phyloP scores from a whole-genome alignment of 176 grass and related monocot species.

The Calamus simplicifolius region DNA sequence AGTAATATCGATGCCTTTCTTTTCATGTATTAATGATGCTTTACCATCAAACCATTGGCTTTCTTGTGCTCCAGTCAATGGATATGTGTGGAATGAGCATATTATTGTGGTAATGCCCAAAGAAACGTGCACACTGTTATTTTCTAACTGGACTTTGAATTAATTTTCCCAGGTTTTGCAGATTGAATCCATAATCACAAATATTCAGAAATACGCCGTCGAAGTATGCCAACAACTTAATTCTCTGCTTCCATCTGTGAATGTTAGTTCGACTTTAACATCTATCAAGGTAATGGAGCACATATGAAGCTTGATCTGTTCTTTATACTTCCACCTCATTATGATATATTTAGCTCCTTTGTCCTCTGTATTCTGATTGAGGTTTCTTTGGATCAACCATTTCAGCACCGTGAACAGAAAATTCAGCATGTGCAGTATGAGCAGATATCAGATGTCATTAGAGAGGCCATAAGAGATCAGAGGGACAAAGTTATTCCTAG shows the following conservation, averaged over 20 bases:
- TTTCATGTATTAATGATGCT: too few relatives aligned
- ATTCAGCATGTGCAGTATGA: slow-evolving; percentile 52
- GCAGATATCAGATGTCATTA: slow-evolving; percentile 41
- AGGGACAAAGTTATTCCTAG: slow-evolving; percentile 16
- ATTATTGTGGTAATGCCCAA: not conserved
- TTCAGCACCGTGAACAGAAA: slow-evolving; percentile 29
- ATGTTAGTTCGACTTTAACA: slow-evolving; percentile 31
- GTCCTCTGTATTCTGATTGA: slow-evolving; percentile 1
- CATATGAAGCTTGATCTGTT: not conserved
- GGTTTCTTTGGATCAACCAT: not conserved
- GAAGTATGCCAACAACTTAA: slow-evolving; percentile 53
- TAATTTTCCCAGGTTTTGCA: slow-evolving; percentile 57
- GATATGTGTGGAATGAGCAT: too few relatives aligned
- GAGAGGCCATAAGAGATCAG: slow-evolving; percentile 43
- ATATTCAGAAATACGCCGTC: slow-evolving; percentile 63
- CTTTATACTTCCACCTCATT: not conserved
- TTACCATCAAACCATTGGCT: too few relatives aligned
- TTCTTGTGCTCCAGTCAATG: too few relatives aligned
- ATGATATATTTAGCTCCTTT: not conserved
- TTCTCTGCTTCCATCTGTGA: slow-evolving; percentile 39
- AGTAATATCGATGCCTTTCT: too few relatives aligned
- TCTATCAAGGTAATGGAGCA: slow-evolving; percentile 78
- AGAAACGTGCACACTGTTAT: not conserved
- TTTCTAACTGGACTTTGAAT: not conserved
- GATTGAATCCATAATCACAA: slow-evolving; percentile 63